A percentile compares a stretch with the other conserved stretches of the same genome.
Conservation (phyloP, 2,329 filamentous ascomycete species). For the Pseudogymnoascus sp. region DNA sequence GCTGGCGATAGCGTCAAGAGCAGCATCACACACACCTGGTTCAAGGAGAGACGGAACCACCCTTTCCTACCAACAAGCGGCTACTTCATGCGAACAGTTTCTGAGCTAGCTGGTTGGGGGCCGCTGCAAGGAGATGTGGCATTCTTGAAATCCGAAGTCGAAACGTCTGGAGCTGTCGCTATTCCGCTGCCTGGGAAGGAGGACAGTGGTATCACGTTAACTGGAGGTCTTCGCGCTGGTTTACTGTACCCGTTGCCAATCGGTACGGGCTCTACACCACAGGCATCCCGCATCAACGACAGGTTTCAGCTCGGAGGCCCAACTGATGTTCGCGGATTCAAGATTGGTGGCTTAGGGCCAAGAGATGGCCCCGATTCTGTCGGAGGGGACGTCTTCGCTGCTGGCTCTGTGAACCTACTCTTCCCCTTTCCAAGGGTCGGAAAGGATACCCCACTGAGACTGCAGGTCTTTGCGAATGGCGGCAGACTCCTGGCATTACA, state of each 20-base stretch:
- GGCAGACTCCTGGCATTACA: slow-evolving; percentile 75
- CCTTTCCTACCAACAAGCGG: slow-evolving; percentile 77
- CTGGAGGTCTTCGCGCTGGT: slow-evolving; percentile 72
- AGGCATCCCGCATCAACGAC: slow-evolving; percentile 78
- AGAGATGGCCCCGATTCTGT: slow-evolving; percentile 79
- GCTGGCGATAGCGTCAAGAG: slow-evolving; percentile 90
- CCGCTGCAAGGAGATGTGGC: slow-evolving; percentile 79
- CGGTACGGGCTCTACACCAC: slow-evolving; percentile 45
- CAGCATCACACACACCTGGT: slow-evolving; percentile 73
- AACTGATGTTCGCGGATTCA: slow-evolving; percentile 90
- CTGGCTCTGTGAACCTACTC: slow-evolving; percentile 78
- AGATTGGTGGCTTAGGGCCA: slow-evolving; percentile 80
- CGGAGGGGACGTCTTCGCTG: slow-evolving; percentile 86
- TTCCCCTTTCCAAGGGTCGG: slow-evolving; percentile 77
- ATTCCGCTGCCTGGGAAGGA: slow-evolving; percentile 61
- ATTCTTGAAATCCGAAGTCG: slow-evolving; percentile 89
- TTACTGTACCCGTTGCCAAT: slow-evolving; percentile 74
- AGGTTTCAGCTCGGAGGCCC: slow-evolving; percentile 92
- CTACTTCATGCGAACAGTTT: slow-evolving; percentile 68
- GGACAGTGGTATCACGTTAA: slow-evolving; percentile 73
- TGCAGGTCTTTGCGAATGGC: slow-evolving; percentile 88
- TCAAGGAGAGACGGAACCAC: slow-evolving; percentile 73
- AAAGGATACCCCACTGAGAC: slow-evolving; percentile 72
- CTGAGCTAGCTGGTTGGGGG: slow-evolving; percentile 83
- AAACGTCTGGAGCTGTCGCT: slow-evolving; percentile 69